Base-by-base conservation (phyloP, 805 yeast species). In the Dipodascopsis uninucleata region DNA sequence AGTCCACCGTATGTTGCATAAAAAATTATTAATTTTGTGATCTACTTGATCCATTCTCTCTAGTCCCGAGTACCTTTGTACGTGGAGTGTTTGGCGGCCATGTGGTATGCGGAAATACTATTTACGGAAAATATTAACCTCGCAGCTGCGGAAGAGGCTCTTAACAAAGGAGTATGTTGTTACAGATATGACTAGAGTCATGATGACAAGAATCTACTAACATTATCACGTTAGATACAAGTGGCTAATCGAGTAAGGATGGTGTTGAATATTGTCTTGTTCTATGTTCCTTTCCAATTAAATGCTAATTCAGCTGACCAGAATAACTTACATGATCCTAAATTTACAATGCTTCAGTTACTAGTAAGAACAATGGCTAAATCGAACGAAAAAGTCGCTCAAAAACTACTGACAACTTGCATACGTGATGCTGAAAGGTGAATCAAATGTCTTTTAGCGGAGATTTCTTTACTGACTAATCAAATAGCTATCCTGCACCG, bases 11-110 rank as follows among this genome's bases (percentile, higher is more conserved):
- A 14, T n/a, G 44, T 28, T 10, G 22, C 5, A 33, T n/a, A 10
- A 18, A 6, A 14, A 20, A 23, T 21, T 18, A 21, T 23, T 21
- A 20, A 16, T n/a, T 4, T 22, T 9, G n/a, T n/a, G 14, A 7
- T 4, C 21, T 16, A 9, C n/a, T n/a, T n/a, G n/a, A n/a, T n/a
- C n/a, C n/a, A n/a, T n/a, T n/a, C n/a, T n/a, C n/a, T n/a, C n/a
- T 28, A 46, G 45, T 52, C 46, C 29, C 48, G 55, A 8, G 22
- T 40, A 14, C 53, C 43, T 28, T 52, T 52, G 4, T 50, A 50
- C 32, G 49, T 50, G 9, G 55, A 50, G 18, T 50, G 55, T 26
- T 20, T 50, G 16, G 53, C 55, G 8, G 45, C 46, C 23, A 32
- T 50, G 21, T 39, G 44, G 47, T 50, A 50, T 22, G 41, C 43